A percentile compares a stretch with the other conserved stretches of the same genome.
Evolutionary conservation across 345 rosid species (phyloP).

Genomic region (Trapa bicornis): DNA sequence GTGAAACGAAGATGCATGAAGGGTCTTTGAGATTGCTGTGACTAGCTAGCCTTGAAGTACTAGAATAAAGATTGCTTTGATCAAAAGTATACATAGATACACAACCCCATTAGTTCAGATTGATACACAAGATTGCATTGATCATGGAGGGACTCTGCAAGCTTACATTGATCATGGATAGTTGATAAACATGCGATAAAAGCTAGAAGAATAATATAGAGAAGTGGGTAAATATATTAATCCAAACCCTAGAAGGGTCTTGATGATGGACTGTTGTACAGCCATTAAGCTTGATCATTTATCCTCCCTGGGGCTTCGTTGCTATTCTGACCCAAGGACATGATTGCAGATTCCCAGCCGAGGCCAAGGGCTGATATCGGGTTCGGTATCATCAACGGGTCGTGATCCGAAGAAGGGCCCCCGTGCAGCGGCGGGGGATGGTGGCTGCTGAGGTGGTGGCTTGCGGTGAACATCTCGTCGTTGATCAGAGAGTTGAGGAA

Average conservation of each 20-base stretch:
- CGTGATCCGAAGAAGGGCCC: constrained; percentile 2
- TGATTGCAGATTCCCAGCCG: constrained; percentile 27
- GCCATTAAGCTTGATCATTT: constrained; percentile 3
- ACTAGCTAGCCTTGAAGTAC: too few relatives aligned
- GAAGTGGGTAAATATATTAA: background rate
- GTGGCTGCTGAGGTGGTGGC: constrained; percentile 14
- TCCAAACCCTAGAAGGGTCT: constrained; percentile 1
- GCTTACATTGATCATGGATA: background rate
- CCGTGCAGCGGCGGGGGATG: constrained; percentile 7
- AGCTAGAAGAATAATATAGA: background rate
- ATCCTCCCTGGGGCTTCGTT: constrained; percentile 8
- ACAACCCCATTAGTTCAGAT: too few relatives aligned
- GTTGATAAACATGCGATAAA: background rate
- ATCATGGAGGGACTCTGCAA: too few relatives aligned
- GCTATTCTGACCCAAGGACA: constrained; percentile 14
- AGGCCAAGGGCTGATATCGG: constrained; percentile 13
- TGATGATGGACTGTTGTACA: background rate
- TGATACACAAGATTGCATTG: too few relatives aligned
- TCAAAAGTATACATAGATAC: too few relatives aligned
- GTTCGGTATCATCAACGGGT: constrained; percentile 10
- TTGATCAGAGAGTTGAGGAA: constrained; percentile 46
- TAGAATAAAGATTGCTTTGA: too few relatives aligned
- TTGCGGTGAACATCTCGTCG: constrained; percentile 24
- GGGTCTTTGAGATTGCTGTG: too few relatives aligned
- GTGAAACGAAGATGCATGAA: too few relatives aligned